Base-by-base conservation (phyloP, 306 rosid species). In the Leucaena leucocephala region DNA sequence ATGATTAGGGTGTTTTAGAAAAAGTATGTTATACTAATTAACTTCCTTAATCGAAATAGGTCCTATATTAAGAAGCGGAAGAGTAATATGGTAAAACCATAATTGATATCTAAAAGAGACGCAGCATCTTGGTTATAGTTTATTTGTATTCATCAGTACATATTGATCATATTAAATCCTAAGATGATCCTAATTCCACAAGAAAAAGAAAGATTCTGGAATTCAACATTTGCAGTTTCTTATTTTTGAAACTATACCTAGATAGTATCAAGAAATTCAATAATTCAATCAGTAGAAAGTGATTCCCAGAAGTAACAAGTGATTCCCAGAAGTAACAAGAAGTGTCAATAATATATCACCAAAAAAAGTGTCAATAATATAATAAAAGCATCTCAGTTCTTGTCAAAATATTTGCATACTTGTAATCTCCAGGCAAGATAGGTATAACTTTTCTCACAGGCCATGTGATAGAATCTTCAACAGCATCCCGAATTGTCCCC, bases 391-490 rank as follows among this genome's bases (percentile, higher is more conserved):
- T 65, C 36, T 13, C 14, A 46, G 21, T 44, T 61, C 57, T 72
- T 72, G 42, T 44, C 69, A 52, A 59, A 44, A 54, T 54, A 79
- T 52, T 27, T 68, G 19, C 69, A 75, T 86, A 91, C 99, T 97
- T 85, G 80, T 95, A 95, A 84, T 95, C 99, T 82, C 99, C 98
- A n/a, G 99, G 97, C 85, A 95, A 77, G 74, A 95, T 95, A 78
- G 99, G 88, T 79, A 95, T 66, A 78, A 95, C 81, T 86, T 95
- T 95, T 72, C 98, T 86, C 84, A 93, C 99, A 55, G 99, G 98
- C 99, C 99, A 95, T 82, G 97, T 88, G 62, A 95, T 78, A 78
- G 97, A 86, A 89, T 95, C 99, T 83, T 93, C 99, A 72, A 95
- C 84, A 71, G 99, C 98, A 85, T 93, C 98, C n/a, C 94, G 89